These are phyloP conservation scores for Postia placenta DNA, from an alignment of 768 basidiomycete genomes.

Conservation along the genomic window DNA sequence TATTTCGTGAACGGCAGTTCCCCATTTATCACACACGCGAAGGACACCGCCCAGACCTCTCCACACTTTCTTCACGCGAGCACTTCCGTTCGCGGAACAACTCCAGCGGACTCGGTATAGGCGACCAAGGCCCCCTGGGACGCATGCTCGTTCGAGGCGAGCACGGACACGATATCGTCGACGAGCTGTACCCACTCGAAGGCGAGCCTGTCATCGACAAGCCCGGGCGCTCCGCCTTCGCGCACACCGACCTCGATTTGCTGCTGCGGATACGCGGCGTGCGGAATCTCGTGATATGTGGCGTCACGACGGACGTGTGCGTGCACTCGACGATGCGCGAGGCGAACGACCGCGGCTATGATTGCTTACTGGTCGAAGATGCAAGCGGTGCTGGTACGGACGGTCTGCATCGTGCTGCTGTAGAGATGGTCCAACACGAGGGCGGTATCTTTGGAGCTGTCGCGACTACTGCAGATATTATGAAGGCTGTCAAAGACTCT, in stretches of 20 bases:
- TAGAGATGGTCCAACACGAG: constrained; percentile 1
- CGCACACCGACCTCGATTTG: constrained; percentile 6
- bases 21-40: constrained; percentile 8
- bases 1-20: background rate
- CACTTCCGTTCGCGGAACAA: constrained; percentile 5
- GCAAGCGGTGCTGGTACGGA: background rate
- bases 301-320: constrained; percentile 9
- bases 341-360: constrained; percentile 2
- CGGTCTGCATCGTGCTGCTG: background rate
- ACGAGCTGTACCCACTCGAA: constrained; percentile 1
- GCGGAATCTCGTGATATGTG: constrained; percentile 2
- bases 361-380: constrained; percentile 1
- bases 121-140: constrained; percentile 6
- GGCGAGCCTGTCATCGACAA: constrained; percentile 8
- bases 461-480: background rate
- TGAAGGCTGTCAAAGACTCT: background rate
- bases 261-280: constrained; percentile 1
- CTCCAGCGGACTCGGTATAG: constrained; percentile 3
- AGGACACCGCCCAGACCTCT: constrained; percentile 6
- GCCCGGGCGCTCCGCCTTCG: constrained; percentile 6
- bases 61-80: constrained; percentile 1
- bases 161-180: constrained; percentile 7
- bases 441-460: constrained; percentile 3
- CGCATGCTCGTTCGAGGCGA: constrained; percentile 7
- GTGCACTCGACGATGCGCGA: constrained; percentile 6